phyloP scores from a whole-genome alignment of 2,329 filamentous ascomycete species.

The Sporothrix globosa region DNA sequence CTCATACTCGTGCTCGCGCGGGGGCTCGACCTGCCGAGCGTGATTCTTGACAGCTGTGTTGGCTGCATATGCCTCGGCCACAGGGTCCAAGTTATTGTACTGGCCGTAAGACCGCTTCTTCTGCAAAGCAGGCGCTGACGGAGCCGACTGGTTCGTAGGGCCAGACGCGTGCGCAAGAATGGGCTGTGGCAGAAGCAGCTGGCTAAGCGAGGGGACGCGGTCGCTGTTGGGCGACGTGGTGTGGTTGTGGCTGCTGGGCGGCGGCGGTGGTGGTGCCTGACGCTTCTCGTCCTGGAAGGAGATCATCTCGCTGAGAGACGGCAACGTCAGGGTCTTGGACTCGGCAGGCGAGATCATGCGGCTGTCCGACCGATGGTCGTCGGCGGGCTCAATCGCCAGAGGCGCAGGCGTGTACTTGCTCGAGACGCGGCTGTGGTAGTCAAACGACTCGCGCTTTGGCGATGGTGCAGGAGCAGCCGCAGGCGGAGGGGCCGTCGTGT shows the following conservation, averaged over 20 bases:
- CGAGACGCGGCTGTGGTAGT: slow-evolving; percentile 34
- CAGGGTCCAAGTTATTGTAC: slow-evolving; percentile 34
- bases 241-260: slow-evolving; percentile 13
- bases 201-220: slow-evolving; percentile 36
- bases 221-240: slow-evolving; percentile 29
- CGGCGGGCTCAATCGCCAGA: slow-evolving; percentile 27
- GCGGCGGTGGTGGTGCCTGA: slow-evolving; percentile 5
- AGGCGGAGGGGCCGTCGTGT: slow-evolving; percentile 37
- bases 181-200: slow-evolving; percentile 34
- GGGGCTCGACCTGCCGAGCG: slow-evolving; percentile 31
- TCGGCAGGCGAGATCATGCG: slow-evolving; percentile 31
- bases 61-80: slow-evolving; percentile 26
- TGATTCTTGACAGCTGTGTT: slow-evolving; percentile 36
- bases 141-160: neutral
- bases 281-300: slow-evolving; percentile 32
- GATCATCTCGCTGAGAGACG: slow-evolving; percentile 37
- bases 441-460: slow-evolving; percentile 34
- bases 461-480: slow-evolving; percentile 23
- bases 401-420: slow-evolving; percentile 30
- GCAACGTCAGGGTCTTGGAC: slow-evolving; percentile 34
- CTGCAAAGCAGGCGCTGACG: neutral
- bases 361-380: slow-evolving; percentile 3
- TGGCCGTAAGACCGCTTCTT: slow-evolving; percentile 37
- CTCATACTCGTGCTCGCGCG: slow-evolving; percentile 28
- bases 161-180: slow-evolving; percentile 16